phyloP scores from a whole-genome alignment of 495 filamentous ascomycete species.

The Penicillium verhagenii region DNA sequence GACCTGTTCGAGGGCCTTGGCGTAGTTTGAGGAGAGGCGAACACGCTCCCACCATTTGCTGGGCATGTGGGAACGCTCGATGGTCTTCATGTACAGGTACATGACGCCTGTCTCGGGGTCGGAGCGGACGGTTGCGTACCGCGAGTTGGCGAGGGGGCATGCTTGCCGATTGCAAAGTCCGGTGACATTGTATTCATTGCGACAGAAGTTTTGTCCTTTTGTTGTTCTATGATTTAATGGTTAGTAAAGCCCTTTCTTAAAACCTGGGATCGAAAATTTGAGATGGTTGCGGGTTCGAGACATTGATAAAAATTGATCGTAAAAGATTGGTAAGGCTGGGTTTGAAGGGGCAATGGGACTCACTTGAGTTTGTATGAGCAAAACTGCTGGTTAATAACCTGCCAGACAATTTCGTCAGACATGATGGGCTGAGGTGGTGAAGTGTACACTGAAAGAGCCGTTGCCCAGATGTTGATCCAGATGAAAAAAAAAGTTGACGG shows the following conservation, averaged over 20 bases:
- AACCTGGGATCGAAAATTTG: constrained; percentile 1
- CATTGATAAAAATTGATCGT: not conserved
- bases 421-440: constrained; percentile 23
- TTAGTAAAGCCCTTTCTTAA: constrained; percentile 13
- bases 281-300: not conserved
- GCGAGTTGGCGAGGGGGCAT: constrained; percentile 92
- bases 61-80: constrained; percentile 88
- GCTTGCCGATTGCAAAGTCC: constrained; percentile 94
- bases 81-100: constrained; percentile 97
- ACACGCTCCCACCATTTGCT: constrained; percentile 94
- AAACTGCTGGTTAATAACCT: constrained; percentile 92
- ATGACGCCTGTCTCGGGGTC: constrained; percentile 77
- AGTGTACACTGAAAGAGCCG: constrained; percentile 15
- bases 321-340: not conserved
- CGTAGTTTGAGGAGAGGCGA: constrained; percentile 86
- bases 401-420: constrained; percentile 98
- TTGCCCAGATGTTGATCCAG: constrained; percentile 22
- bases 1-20: constrained; percentile 81
- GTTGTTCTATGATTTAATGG: constrained; percentile 59
- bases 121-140: constrained; percentile 90
- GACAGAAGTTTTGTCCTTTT: constrained; percentile 91
- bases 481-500: constrained; percentile 39
- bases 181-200: constrained; percentile 93
- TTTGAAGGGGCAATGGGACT: constrained; percentile 19
- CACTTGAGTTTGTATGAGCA: constrained; percentile 97